phyloP scores from a whole-genome alignment of 495 filamentous ascomycete genomes.

The Penicillium soppii region DNA sequence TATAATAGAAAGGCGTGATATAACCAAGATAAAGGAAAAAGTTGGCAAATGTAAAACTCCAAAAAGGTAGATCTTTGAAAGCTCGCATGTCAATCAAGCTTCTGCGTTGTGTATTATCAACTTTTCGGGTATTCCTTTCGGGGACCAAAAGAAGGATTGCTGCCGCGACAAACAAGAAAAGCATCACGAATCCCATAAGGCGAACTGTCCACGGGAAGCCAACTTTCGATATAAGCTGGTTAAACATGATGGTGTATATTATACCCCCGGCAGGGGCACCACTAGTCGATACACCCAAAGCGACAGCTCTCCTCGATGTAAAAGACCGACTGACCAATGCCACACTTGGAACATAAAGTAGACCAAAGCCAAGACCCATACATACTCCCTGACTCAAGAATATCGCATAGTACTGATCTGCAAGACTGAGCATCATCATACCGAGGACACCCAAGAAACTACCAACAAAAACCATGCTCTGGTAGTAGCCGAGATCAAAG shows the following conservation, averaged over 20 bases:
- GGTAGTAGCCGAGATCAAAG: constrained; percentile 43
- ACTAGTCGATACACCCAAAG: constrained; percentile 42
- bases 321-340: constrained; percentile 43
- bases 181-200: constrained; percentile 48
- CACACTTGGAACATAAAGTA: constrained; percentile 42
- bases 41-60: constrained; percentile 26
- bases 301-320: constrained; percentile 32
- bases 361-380: constrained; percentile 34
- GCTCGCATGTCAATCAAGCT: constrained; percentile 19
- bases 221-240: constrained; percentile 39
- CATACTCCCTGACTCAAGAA: constrained; percentile 37
- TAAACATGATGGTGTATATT: constrained; percentile 53
- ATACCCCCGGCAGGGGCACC: constrained; percentile 48
- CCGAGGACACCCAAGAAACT: constrained; percentile 35
- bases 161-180: constrained; percentile 40
- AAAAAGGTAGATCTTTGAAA: constrained; percentile 31
- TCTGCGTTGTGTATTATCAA: background rate
- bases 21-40: constrained; percentile 58
- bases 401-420: constrained; percentile 29
- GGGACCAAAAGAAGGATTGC: constrained; percentile 30
- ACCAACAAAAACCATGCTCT: constrained; percentile 23
- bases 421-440: constrained; percentile 43
- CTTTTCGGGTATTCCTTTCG: background rate
- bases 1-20: constrained; percentile 64
- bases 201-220: constrained; percentile 54